Evolutionary conservation across 768 basidiomycete species (phyloP).

Genomic region (Pleurotus pulmonarius): DNA sequence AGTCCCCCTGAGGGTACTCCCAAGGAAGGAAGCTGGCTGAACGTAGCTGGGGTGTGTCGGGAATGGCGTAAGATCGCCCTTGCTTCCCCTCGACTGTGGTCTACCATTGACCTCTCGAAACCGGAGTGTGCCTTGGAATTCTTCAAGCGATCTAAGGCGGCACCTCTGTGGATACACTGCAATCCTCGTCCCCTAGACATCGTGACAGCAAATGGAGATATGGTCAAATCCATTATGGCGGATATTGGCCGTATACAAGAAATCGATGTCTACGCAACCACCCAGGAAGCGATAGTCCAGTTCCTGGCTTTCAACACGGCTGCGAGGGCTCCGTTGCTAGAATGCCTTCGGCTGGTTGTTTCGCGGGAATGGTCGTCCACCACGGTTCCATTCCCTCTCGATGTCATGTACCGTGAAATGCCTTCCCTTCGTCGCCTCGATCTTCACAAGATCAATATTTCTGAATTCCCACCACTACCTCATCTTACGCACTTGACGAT

Average conservation of each 20-base stretch:
- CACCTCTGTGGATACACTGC: neutral
- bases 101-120: neutral
- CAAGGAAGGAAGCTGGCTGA: neutral
- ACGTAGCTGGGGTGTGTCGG: neutral
- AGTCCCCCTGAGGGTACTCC: neutral
- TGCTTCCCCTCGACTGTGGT: constrained; percentile 1
- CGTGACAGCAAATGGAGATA: neutral
- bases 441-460: neutral
- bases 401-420: neutral
- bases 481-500: neutral
- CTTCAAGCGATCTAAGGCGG: neutral
- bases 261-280: neutral
- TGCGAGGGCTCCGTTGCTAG: neutral
- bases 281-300: neutral
- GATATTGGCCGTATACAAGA: neutral
- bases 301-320: neutral
- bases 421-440: neutral
- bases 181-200: neutral
- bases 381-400: neutral
- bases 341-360: neutral
- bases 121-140: neutral
- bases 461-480: neutral
- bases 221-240: neutral
- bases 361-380: neutral
- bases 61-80: neutral